Evolutionary conservation across 2,329 filamentous ascomycete genomes (phyloP).

Genomic region (Elsinoe australis): DNA sequence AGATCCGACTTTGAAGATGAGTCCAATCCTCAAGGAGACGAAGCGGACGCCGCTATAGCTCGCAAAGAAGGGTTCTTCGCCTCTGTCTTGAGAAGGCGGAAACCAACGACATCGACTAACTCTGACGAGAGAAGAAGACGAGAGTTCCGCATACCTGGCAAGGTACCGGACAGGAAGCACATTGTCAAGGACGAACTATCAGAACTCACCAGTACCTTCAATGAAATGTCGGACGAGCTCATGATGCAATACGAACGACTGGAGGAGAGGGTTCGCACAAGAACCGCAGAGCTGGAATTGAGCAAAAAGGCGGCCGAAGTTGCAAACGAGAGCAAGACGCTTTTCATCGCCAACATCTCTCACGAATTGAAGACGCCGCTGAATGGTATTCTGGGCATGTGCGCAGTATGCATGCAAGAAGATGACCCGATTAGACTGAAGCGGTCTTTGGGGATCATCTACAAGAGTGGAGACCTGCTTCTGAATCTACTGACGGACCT

Average conservation of each 20-base stretch:
- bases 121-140: slow-evolving; percentile 38
- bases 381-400: slow-evolving; percentile 94
- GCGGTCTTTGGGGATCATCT: slow-evolving; percentile 76
- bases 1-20: slow-evolving; percentile 26
- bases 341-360: slow-evolving; percentile 92
- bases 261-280: slow-evolving; percentile 74
- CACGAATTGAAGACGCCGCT: slow-evolving; percentile 86
- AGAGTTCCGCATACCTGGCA: slow-evolving; percentile 75
- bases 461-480: slow-evolving; percentile 77
- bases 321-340: slow-evolving; percentile 93
- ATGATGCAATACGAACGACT: slow-evolving; percentile 77
- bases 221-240: slow-evolving; percentile 88
- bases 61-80: slow-evolving; percentile 41
- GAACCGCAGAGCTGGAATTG: slow-evolving; percentile 76
- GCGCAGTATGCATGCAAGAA: slow-evolving; percentile 86
- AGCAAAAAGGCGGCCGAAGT: slow-evolving; percentile 88
- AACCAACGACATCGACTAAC: slow-evolving; percentile 28
- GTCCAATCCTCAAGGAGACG: slow-evolving; percentile 37
- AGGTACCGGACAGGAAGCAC: slow-evolving; percentile 68
- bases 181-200: slow-evolving; percentile 76
- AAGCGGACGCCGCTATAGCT: slow-evolving; percentile 35
- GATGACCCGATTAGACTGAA: slow-evolving; percentile 71
- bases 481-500: slow-evolving; percentile 83
- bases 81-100: slow-evolving; percentile 30
- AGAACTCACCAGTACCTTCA: slow-evolving; percentile 77